These are phyloP conservation scores for Phaeosphaeriaceae sp. DNA, from an alignment of 2,329 filamentous ascomycete species.

Conservation along the genomic window DNA sequence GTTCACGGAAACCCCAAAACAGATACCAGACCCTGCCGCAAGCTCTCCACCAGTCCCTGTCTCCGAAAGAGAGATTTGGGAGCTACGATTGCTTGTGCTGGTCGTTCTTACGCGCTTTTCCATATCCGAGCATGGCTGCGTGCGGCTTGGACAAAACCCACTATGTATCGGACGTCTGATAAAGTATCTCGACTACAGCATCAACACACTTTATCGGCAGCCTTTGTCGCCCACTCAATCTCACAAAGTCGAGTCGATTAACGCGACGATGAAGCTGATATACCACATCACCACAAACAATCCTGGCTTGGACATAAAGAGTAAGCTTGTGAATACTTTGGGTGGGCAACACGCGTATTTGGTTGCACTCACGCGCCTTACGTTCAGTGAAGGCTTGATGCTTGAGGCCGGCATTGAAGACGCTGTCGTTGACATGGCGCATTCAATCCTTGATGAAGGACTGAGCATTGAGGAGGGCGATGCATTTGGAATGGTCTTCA, in stretches of 20 bases:
- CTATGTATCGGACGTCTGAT: slow-evolving; percentile 77
- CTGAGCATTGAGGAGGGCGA: slow-evolving; percentile 82
- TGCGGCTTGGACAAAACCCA: slow-evolving; percentile 71
- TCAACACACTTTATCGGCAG: slow-evolving; percentile 64
- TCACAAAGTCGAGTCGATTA: slow-evolving; percentile 60
- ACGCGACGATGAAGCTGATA: slow-evolving; percentile 66
- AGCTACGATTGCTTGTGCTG: slow-evolving; percentile 55
- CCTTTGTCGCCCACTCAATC: slow-evolving; percentile 44
- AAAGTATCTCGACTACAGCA: slow-evolving; percentile 74
- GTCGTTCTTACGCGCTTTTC: slow-evolving; percentile 64
- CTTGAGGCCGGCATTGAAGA: slow-evolving; percentile 79
- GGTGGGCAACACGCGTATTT: slow-evolving; percentile 84
- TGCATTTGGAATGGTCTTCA: slow-evolving; percentile 58
- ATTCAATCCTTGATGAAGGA: slow-evolving; percentile 79
- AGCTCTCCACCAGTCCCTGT: slow-evolving; percentile 13
- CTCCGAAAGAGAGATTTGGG: slow-evolving; percentile 49
- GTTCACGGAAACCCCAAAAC: slow-evolving; percentile 63
- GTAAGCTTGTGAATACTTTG: slow-evolving; percentile 72
- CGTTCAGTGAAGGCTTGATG: slow-evolving; percentile 80
- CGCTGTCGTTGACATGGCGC: slow-evolving; percentile 80
- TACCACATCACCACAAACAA: slow-evolving; percentile 67
- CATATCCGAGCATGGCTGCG: slow-evolving; percentile 64
- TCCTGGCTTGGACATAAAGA: slow-evolving; percentile 70
- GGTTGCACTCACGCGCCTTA: slow-evolving; percentile 80
- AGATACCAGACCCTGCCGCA: slow-evolving; percentile 30